Base-by-base conservation (phyloP, 2,329 filamentous ascomycete genomes). In the Aureobasidium lini region DNA sequence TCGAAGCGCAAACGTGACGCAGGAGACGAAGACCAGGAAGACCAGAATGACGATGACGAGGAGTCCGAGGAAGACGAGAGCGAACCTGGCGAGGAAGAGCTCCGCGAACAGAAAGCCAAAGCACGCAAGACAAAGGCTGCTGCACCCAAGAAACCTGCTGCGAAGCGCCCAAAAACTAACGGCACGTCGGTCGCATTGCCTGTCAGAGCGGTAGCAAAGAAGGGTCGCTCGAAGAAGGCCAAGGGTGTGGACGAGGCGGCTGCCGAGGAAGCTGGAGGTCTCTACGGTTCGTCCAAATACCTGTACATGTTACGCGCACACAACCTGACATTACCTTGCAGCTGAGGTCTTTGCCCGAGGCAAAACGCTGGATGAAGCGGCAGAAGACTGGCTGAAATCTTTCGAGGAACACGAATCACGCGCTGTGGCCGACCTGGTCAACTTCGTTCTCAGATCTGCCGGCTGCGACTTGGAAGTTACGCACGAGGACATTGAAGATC, bases 401-500 rank as follows among this genome's bases (percentile, higher is more conserved):
- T 86, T 85, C 70, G 75, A 81, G 56, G 73, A 79, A 54, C 73
- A 84, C 64, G 81, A 82, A 64, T 73, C 79, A 23, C 70, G 71
- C 39, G 82, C 81, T 6, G 72, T 86, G 65, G 76, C 79, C 48
- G 81, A 85, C 60, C 68, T 87, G 56, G 74, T 86, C 69, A 86
- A 85, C 67, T 81, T 86, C 58, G 77, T 85, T 23, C 72, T 87
- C 16, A 79, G 79, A 65, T 82, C 89, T 63, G 85, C 92, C 16
- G 94, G 94, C 32, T 95, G 92, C 71, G 84, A 90, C 58, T 79
- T 89, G 57, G 82, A 88, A 65, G 84, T 99, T 58, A 88, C 86
- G 9, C 82, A 84, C 40, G 86, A 94, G 69, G 91, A 97, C 70
- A 89, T 96, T 64, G 85, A 87, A 64, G 93, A 99, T 70, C 85